Evolutionary conservation across 495 filamentous ascomycete genomes (phyloP).

Genomic region (Aspergillus incahuasiensis): DNA sequence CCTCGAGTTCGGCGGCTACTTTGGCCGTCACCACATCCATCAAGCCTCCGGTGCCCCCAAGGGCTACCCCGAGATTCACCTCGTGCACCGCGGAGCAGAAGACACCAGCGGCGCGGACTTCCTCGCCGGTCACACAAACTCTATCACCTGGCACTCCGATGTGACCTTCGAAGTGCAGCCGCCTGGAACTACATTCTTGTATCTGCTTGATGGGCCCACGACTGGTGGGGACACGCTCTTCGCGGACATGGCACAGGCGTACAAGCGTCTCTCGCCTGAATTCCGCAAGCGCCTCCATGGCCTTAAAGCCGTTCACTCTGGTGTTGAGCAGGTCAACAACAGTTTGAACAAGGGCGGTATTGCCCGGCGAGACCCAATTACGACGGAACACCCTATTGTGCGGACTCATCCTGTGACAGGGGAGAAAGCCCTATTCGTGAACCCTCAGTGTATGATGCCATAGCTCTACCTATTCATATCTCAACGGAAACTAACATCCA

Average conservation of each 20-base stretch:
- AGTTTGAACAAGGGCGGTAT: constrained; percentile 46
- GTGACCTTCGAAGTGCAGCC: constrained; percentile 62
- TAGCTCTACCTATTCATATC: background rate
- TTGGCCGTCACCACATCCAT: constrained; percentile 60
- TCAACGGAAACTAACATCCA: constrained; percentile 8
- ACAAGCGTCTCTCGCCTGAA: constrained; percentile 50
- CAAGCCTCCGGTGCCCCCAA: constrained; percentile 57
- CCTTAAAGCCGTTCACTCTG: constrained; percentile 55
- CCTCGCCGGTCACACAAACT: constrained; percentile 51
- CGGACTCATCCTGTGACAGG: constrained; percentile 56
- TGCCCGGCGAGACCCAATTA: constrained; percentile 51
- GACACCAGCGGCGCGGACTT: constrained; percentile 46
- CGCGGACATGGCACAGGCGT: constrained; percentile 53
- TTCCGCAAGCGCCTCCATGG: constrained; percentile 57
- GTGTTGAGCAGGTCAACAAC: constrained; percentile 48
- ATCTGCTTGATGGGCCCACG: constrained; percentile 54
- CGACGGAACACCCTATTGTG: constrained; percentile 55
- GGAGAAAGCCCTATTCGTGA: constrained; percentile 83
- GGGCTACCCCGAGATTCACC: constrained; percentile 56
- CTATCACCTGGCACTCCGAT: constrained; percentile 62
- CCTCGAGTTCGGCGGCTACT: constrained; percentile 55
- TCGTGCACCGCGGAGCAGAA: constrained; percentile 55
- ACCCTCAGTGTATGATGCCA: constrained; percentile 67
- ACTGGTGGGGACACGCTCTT: constrained; percentile 65
- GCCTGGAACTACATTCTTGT: constrained; percentile 62